Percentiles rank a stretch among this genome's conserved stretches.
Evolutionary conservation across 306 rosid genomes (phyloP).

Genomic region (Benincasa hispida): DNA sequence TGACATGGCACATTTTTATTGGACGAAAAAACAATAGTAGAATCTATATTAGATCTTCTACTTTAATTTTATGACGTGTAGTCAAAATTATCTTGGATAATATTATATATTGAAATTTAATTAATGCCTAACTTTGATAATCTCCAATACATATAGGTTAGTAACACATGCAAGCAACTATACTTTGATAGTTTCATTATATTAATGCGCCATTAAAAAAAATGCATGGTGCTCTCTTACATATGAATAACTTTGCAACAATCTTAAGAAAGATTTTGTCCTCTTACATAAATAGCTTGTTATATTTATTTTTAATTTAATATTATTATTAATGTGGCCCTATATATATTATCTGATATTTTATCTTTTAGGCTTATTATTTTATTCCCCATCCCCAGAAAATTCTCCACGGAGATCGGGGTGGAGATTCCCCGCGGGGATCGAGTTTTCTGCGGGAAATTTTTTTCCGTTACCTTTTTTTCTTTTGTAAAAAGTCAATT

Average conservation of each 20-base stretch:
- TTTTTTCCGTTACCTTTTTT: too few species aligned
- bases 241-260: not conserved
- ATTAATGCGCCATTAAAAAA: not conserved
- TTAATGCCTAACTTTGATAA: not conserved
- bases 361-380: too few species aligned
- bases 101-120: not conserved
- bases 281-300: not conserved
- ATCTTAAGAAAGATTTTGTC: not conserved
- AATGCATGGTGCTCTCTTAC: not conserved
- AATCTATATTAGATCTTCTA: not conserved
- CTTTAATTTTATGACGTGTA: not conserved
- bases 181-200: not conserved
- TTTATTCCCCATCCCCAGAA: too few species aligned
- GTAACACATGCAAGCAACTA: slow-evolving; percentile 1
- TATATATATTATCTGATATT: too few species aligned
- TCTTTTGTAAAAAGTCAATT: too few species aligned
- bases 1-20: not conserved
- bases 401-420: too few species aligned
- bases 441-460: too few species aligned
- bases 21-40: not conserved
- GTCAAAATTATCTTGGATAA: not conserved
- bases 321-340: too few species aligned
- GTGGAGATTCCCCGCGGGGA: too few species aligned
- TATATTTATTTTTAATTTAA: too few species aligned
- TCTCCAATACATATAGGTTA: not conserved